These are phyloP conservation scores for Cicer pinnatifidum DNA, from an alignment of 306 rosid species.

Conservation along the genomic window DNA sequence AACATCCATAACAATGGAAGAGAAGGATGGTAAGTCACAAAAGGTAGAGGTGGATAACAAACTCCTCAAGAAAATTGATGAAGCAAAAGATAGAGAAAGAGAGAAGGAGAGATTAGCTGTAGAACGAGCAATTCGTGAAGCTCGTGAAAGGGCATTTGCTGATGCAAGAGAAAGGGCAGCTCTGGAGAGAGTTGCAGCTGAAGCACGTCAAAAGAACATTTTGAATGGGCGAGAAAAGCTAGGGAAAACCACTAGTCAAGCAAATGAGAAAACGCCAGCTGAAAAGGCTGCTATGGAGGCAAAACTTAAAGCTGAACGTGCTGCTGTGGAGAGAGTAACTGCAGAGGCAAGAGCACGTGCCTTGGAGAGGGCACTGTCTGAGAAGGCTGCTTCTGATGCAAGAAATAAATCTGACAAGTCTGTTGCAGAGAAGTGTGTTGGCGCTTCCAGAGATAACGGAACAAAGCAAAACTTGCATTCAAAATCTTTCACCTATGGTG, in stretches of 20 bases:
- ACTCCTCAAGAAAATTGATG: slow-evolving; percentile 58
- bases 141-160: slow-evolving; percentile 93
- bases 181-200: slow-evolving; percentile 67
- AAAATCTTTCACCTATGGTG: slow-evolving; percentile 66
- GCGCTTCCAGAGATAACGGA: slow-evolving; percentile 57
- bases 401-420: slow-evolving; percentile 67
- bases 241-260: slow-evolving; percentile 58
- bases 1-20: slow-evolving; percentile 47
- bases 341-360: slow-evolving; percentile 87
- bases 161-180: slow-evolving; percentile 80
- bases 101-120: slow-evolving; percentile 78
- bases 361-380: slow-evolving; percentile 81
- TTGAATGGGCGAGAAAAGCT: slow-evolving; percentile 66
- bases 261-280: slow-evolving; percentile 58
- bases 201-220: slow-evolving; percentile 68
- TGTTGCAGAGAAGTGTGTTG: slow-evolving; percentile 49
- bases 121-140: slow-evolving; percentile 88
- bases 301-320: slow-evolving; percentile 84
- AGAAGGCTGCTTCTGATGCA: slow-evolving; percentile 68
- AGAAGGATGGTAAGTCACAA: slow-evolving; percentile 48
- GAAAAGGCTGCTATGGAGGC: slow-evolving; percentile 84
- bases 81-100: slow-evolving; percentile 68
- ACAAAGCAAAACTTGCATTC: slow-evolving; percentile 52
- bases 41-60: slow-evolving; percentile 62
- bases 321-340: slow-evolving; percentile 93